Evolutionary conservation across 305 asterid species (phyloP).

Genomic region (Fraxinus albicans): DNA sequence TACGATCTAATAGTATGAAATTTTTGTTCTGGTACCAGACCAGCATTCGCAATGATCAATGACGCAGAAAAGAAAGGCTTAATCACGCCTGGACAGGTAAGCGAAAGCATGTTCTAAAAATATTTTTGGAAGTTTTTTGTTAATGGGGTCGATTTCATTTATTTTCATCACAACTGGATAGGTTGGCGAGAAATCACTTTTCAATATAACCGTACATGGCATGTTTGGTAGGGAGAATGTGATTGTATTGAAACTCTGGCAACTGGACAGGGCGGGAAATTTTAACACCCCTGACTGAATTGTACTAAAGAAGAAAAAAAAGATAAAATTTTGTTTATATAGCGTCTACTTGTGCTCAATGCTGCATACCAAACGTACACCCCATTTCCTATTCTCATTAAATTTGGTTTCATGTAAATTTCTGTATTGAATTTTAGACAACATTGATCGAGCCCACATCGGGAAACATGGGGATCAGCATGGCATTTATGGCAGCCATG

Average conservation of each 20-base stretch:
- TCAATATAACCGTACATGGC: background rate
- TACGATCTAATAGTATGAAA: background rate
- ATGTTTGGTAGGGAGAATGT: background rate
- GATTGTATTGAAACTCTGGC: background rate
- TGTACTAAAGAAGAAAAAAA: background rate
- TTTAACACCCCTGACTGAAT: background rate
- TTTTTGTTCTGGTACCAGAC: slow-evolving; percentile 38
- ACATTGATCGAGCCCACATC: slow-evolving; percentile 94
- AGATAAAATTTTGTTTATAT: background rate
- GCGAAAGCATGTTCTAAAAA: background rate
- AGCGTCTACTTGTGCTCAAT: background rate
- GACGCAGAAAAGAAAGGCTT: slow-evolving; percentile 89
- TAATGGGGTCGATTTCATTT: background rate
- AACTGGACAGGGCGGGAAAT: background rate
- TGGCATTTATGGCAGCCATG: slow-evolving; percentile 98
- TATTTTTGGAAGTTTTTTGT: background rate
- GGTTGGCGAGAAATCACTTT: background rate
- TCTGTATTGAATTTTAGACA: slow-evolving; percentile 41
- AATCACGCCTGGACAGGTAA: slow-evolving; percentile 83
- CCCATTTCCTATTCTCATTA: background rate
- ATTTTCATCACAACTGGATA: background rate
- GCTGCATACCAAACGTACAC: background rate
- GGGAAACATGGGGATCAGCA: slow-evolving; percentile 96
- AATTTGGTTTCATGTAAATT: background rate
- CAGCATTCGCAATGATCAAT: slow-evolving; percentile 78